Evolutionary conservation across 2,329 filamentous ascomycete species (phyloP), one percentile per base, ranked within the genome.

Genomic region (Penicillium janthinellum): DNA sequence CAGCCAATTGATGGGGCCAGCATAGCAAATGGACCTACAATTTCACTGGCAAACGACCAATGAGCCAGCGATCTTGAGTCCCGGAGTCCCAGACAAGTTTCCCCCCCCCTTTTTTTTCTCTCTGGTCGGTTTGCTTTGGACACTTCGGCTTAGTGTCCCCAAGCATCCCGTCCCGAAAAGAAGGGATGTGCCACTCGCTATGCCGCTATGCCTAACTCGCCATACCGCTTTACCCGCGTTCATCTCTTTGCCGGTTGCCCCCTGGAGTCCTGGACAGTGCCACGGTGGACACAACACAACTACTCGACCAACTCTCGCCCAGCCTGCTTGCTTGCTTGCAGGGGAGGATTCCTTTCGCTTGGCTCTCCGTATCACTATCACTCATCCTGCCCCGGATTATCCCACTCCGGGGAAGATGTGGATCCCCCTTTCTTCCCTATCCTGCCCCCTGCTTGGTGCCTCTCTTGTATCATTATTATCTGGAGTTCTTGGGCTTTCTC

Each of bases 391-490:
- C 58, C 54, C 58, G 49, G 61, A 59, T 56, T 63, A 56, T 51
- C 34, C 38, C 22, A 38, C 44, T 20, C 57, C 56, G 60, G 60
- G 60, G 58, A 61, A 60, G 51, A 56, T 39, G 56, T 59, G 60
- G 60, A 53, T 56, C 62, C 57, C 57, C 55, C 53, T 47, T 59
- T 12, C 38, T 17, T 50, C 38, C 31, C 25, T 17, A 20, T 20
- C 25, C 20, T 14, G 8, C 15, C 52, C 57, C 57, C 58, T 57
- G 38, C 57, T 55, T 51, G 12, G 34, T 39, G 28, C 17, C 4
- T 51, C 17, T 60, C 61, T 60, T 68, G 66, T 68, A 68, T 63
- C 59, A 20, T 20, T 2, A 68, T 59, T 63, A 67, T 60, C 52
- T 58, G 64, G 61, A 60, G 60, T 67, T 63, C 12, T 22, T 31